Evolutionary conservation across 208 protist genomes (phyloP), one percentile per base, ranked within the genome.

Genomic region (Crithidia brevicula): DNA sequence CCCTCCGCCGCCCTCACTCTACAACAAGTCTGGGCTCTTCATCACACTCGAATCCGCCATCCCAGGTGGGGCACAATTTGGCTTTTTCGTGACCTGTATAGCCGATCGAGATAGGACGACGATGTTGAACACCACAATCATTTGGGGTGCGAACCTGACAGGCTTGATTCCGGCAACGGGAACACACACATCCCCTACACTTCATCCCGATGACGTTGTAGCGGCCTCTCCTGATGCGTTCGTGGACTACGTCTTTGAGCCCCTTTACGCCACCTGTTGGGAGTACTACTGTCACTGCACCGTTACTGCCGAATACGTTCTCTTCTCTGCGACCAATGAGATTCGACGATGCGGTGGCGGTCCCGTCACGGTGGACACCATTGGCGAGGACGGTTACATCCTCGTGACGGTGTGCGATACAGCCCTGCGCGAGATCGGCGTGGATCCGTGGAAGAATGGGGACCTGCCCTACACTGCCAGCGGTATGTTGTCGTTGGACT

Each of bases 321-420:
- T 45, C n/a, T 0, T 23, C 23, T 7, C 33, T 20, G 3, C 52
- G 5, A 28, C 33, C 31, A 58, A 18, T 20, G 31, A 58, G 33
- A 10, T 58, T 3, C 33, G 52, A 8, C 52, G 31, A 9, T 58
- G 52, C 52, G 33, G 52, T 15, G 33, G 52, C 15, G 33, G 18
- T 33, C n/a, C 23, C 2, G 28, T 28, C 6, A 23, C n/a, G n/a
- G 15, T 9, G 4, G n/a, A 40, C 33, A 2, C 52, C 27, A 45
- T 20, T 22, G 5, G 4, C 10, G 2, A 10, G 2, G 50, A 56
- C 50, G 20, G 2, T 18, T 18, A 23, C 20, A 8, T 38, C 15
- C 7, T 30, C 40, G 62, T 68, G 1, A 9, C 50, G 9, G 25
- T 68, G 11, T 68, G 62, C 27, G 62, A 50, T 15, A 10, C 15